Evolutionary conservation across 306 rosid genomes (phyloP).

Genomic region (Citrullus amarus): DNA sequence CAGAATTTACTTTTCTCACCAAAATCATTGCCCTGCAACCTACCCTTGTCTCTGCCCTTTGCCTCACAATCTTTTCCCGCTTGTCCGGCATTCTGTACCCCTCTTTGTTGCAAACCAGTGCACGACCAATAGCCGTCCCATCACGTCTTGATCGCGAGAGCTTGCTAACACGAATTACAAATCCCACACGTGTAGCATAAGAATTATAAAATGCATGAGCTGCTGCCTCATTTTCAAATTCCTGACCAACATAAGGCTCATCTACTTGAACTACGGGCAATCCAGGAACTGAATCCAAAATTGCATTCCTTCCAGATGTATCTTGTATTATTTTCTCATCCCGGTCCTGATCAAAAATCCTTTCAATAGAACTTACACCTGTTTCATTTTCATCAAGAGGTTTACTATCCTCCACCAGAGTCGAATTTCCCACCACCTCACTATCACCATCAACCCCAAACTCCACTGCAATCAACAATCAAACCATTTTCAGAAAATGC

Average conservation of each 20-base stretch:
- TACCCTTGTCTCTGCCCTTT: slow-evolving; percentile 92
- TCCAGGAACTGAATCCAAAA: slow-evolving; percentile 37
- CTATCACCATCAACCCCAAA: slow-evolving; percentile 46
- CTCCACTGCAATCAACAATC: slow-evolving; percentile 62
- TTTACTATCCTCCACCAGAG: slow-evolving; percentile 25
- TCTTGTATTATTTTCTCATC: slow-evolving; percentile 36
- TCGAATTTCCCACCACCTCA: slow-evolving; percentile 36
- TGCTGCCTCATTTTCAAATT: slow-evolving; percentile 80
- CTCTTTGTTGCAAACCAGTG: slow-evolving; percentile 95
- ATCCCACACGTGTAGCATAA: slow-evolving; percentile 72
- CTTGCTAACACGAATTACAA: slow-evolving; percentile 86
- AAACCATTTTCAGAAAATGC: not conserved
- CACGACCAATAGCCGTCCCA: slow-evolving; percentile 87
- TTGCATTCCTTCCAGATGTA: slow-evolving; percentile 33
- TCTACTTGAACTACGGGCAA: slow-evolving; percentile 35
- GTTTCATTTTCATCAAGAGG: slow-evolving; percentile 47
- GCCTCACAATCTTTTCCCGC: slow-evolving; percentile 92
- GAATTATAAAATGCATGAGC: slow-evolving; percentile 91
- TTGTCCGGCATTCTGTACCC: slow-evolving; percentile 93
- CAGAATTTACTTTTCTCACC: slow-evolving; percentile 76
- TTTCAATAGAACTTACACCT: slow-evolving; percentile 53
- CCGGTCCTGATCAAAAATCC: slow-evolving; percentile 34
- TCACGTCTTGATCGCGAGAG: slow-evolving; percentile 94
- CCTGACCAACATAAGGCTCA: slow-evolving; percentile 89
- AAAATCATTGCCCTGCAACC: slow-evolving; percentile 94